Percentiles rank a stretch among this genome's conserved stretches.
Evolutionary conservation across 2,329 filamentous ascomycete species (phyloP).

Genomic region (Chaetomium globosum): DNA sequence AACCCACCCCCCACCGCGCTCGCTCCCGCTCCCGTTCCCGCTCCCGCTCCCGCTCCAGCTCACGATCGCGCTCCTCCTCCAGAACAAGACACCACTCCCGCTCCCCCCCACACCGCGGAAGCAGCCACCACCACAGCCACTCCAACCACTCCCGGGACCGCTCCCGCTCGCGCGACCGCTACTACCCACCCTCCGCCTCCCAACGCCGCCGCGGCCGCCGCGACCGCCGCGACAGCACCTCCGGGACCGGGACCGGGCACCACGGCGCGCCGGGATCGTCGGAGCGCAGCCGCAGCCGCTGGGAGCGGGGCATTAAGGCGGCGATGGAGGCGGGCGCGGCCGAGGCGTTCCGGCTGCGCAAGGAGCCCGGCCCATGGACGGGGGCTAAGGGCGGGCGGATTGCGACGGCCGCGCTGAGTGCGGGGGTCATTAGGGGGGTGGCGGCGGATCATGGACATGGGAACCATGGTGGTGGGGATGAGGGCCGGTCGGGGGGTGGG

Average conservation of each 20-base stretch:
- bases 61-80: background rate
- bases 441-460: conserved; percentile 6
- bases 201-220: conserved; percentile 12
- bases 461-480: conserved; percentile 22
- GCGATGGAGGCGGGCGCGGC: conserved; percentile 34
- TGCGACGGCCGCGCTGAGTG: conserved; percentile 34
- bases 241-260: background rate
- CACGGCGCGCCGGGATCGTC: background rate
- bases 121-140: conserved; percentile 2
- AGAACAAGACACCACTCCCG: background rate
- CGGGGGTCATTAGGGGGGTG: conserved; percentile 30
- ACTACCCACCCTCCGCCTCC: conserved; percentile 17
- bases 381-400: conserved; percentile 32
- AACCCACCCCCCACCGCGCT: conserved; percentile 5
- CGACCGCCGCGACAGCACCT: conserved; percentile 7
- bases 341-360: conserved; percentile 36
- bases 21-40: conserved; percentile 15
- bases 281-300: conserved; percentile 24
- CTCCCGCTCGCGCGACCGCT: conserved; percentile 15
- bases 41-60: conserved; percentile 12
- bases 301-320: conserved; percentile 26
- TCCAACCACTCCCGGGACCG: conserved; percentile 16
- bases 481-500: background rate
- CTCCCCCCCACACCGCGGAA: background rate
- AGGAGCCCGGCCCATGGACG: conserved; percentile 34